Base-by-base conservation (phyloP, 306 rosid genomes). In the Dalbergia cochinchinensis region DNA sequence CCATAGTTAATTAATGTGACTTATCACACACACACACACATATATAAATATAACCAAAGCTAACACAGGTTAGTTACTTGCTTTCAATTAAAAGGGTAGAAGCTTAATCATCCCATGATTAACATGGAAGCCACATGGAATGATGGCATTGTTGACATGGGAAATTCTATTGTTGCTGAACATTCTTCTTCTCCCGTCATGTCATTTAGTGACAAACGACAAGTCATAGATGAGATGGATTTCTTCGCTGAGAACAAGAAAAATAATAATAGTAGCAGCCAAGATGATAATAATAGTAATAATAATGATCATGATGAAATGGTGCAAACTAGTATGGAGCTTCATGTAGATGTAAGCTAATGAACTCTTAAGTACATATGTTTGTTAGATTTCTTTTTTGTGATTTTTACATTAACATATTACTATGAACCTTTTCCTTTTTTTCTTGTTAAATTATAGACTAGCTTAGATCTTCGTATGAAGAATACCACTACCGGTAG, bases 401-500 rank as follows among this genome's bases (percentile, higher is more conserved):
- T 42, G 41, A 37, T 37, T 37, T 37, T 37, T 1, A 37, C 7
- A 37, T 42, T 5, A 4, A 13, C 33, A 9, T 45, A 6, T 26
- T 26, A 18, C 41, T 63, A 14, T 39, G 20, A 11, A 54, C 20
- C 16, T 4, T 1, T 54, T 54, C 0, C n/a, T 54, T 54, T n/a
- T 18, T 26, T 22, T 76, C 4, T 78, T 20, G 4, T 39, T 54
- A 3, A 51, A 61, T 45, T 62, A 12, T 68, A 91, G 95, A 89
- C 91, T 69, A 87, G 90, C 51, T 85, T 91, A 54, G 84, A 89
- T 87, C 94, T 83, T 37, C 53, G 83, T 31, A 80, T 86, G 10
- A 82, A 78, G 44, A 80, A 90, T 15, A 79, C 31, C 2, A 26
- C 31, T 26, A 26, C 65, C 15, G 73, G 79, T 39, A 35, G 78